phyloP scores from a whole-genome alignment of 2,329 filamentous ascomycete species.

The Fusarium solani-melongenae region DNA sequence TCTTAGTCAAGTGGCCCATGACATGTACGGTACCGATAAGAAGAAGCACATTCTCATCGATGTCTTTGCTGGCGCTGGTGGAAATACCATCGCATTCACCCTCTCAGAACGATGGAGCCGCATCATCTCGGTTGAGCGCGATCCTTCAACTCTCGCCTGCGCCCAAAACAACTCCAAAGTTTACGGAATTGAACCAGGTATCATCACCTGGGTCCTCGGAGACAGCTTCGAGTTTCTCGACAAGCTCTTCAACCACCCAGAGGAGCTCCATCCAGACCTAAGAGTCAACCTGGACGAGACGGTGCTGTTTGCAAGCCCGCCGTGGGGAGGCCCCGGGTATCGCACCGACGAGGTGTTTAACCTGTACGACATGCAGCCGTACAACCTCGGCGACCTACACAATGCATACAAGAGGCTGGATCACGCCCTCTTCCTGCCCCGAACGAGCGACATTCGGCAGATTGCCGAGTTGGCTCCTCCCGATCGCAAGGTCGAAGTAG shows the following conservation, averaged over 20 bases:
- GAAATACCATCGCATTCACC: conserved; percentile 96
- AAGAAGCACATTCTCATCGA: conserved; percentile 79
- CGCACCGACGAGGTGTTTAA: conserved; percentile 78
- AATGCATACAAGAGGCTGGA: conserved; percentile 68
- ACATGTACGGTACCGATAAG: conserved; percentile 70
- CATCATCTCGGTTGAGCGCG: conserved; percentile 89
- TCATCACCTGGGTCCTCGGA: conserved; percentile 86
- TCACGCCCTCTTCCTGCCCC: conserved; percentile 83
- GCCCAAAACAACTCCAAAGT: conserved; percentile 91
- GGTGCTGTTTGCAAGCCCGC: conserved; percentile 67
- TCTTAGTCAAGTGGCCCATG: conserved; percentile 76
- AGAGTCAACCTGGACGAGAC: conserved; percentile 55
- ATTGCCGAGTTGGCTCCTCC: conserved; percentile 69
- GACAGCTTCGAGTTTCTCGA: conserved; percentile 84
- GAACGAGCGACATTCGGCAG: conserved; percentile 85
- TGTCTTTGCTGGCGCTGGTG: conserved; percentile 90
- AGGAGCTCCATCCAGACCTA: conserved; percentile 52
- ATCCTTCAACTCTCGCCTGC: conserved; percentile 83
- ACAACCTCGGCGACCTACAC: conserved; percentile 74
- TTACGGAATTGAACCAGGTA: conserved; percentile 77
- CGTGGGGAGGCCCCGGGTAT: conserved; percentile 70
- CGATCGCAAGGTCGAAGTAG: conserved; percentile 73
- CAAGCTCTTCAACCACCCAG: conserved; percentile 51
- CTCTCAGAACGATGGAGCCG: conserved; percentile 80
- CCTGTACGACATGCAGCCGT: conserved; percentile 87